Percentiles rank a stretch among this genome's conserved stretches.
Conservation (phyloP, 2,329 filamentous ascomycete species). For the Colletotrichum orchidophilum region DNA sequence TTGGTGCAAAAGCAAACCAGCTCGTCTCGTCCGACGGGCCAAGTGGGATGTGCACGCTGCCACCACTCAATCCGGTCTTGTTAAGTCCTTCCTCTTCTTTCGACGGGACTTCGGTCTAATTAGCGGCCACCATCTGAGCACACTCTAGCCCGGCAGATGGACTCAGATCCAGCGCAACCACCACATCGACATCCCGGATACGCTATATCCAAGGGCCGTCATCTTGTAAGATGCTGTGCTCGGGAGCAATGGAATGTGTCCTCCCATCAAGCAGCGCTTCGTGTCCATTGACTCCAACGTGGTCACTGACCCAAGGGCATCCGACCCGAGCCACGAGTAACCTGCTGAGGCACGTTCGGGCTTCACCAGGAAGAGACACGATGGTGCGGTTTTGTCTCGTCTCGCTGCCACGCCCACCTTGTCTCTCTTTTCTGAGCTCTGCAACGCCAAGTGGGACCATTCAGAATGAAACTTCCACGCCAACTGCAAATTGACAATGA, state of each 20-base stretch:
- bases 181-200: background rate
- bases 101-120: background rate
- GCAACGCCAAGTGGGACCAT: background rate
- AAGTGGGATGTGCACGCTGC: background rate
- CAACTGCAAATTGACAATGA: background rate
- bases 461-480: background rate
- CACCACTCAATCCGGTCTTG: background rate
- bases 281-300: background rate
- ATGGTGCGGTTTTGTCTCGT: conserved; percentile 19
- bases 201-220: background rate
- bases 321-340: background rate
- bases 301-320: background rate
- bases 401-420: conserved; percentile 18
- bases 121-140: background rate
- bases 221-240: background rate
- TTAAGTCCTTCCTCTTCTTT: background rate
- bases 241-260: background rate
- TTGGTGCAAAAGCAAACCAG: background rate
- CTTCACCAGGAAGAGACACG: conserved; percentile 14
- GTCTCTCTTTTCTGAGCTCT: background rate
- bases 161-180: conserved; percentile 3
- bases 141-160: conserved; percentile 1
- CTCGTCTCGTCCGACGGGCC: background rate
- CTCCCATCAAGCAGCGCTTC: conserved; percentile 3
- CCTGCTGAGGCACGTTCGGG: conserved; percentile 3